Evolutionary conservation across 176 grass and related monocot genomes (phyloP), one percentile per base, ranked within the genome.

Genomic region (Aegilops umbellulata): DNA sequence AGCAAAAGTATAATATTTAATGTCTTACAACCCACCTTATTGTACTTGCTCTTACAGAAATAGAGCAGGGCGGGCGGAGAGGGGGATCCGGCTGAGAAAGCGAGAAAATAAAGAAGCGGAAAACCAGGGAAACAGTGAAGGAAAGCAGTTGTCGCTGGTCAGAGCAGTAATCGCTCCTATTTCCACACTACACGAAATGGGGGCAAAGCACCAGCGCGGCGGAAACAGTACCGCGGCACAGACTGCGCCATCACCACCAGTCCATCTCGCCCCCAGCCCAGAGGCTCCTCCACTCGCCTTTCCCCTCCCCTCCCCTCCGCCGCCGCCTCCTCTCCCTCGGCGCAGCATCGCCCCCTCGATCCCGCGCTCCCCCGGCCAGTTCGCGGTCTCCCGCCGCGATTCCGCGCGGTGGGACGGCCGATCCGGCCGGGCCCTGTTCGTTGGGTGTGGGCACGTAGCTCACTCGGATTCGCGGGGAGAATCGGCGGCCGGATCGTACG

Each of bases 171-270:
- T 46, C 13, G 39, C 70, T 46, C 70, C n/a, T 14, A 46, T 74
- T 74, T 69, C 25, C 70, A 5, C 22, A 36, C 16, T 25, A 30
- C 14, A 16, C 51, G 32, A 47, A 84, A 62, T 78, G 47, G 75
- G 75, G 81, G 25, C 75, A 78, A 76, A 62, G 69, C 65, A 84
- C 68, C 80, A 84, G 74, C 75, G 51, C 80, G 51, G 65, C 75
- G 74, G 64, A 63, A 79, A 88, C 80, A 83, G 86, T 79, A 79
- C 53, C 9, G 57, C 70, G 60, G 30, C 83, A 35, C 13, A 22
- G 49, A 53, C 69, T 72, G 69, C 69, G 19, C 19, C 66, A 26
- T 19, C 74, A 22, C 16, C 53, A 73, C 47, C 29, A 19, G 17
- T 7, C 32, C 34, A 5, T 25, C 7, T 7, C 29, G 55, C 55